phyloP scores from a whole-genome alignment of 345 rosid genomes.

The Geranium brycei region DNA sequence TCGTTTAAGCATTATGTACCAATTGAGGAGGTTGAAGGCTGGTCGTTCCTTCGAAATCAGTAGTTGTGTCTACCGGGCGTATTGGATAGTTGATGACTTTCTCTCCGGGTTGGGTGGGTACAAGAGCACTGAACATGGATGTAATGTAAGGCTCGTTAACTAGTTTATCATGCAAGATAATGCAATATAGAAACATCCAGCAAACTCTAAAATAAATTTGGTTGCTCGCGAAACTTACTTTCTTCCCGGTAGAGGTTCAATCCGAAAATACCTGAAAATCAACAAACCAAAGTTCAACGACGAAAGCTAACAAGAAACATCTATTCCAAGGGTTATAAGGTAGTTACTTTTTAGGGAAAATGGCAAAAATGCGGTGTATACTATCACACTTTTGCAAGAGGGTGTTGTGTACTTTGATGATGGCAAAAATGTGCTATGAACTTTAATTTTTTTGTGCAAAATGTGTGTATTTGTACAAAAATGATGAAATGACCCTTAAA shows the following conservation, averaged over 20 bases:
- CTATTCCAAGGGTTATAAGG: too few relatives aligned
- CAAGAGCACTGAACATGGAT: conserved; percentile 32
- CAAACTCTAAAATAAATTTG: not conserved
- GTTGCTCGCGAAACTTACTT: conserved; percentile 19
- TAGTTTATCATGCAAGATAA: not conserved
- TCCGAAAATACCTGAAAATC: conserved; percentile 31
- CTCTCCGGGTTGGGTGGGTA: conserved; percentile 68
- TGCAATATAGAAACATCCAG: too few relatives aligned
- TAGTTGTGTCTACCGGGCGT: conserved; percentile 79
- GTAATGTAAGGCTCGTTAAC: not conserved
- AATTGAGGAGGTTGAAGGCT: conserved; percentile 76
- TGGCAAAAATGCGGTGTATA: too few relatives aligned
- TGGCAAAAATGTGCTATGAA: too few relatives aligned
- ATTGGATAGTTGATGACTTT: conserved; percentile 68
- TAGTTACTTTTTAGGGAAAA: too few relatives aligned
- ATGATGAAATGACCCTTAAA: too few relatives aligned
- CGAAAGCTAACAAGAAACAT: not conserved
- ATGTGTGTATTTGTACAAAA: too few relatives aligned
- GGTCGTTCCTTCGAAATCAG: conserved; percentile 91
- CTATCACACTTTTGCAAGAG: too few relatives aligned
- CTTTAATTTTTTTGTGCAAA: too few relatives aligned
- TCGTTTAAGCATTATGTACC: conserved; percentile 10
- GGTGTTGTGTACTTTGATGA: too few relatives aligned
- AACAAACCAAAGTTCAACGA: not conserved
- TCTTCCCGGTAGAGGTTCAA: conserved; percentile 76